A percentile compares a stretch with the other conserved stretches of the same genome.
These are phyloP conservation scores for Haberlea rhodopensis DNA, from an alignment of 257 asterid species.

Conservation along the genomic window DNA sequence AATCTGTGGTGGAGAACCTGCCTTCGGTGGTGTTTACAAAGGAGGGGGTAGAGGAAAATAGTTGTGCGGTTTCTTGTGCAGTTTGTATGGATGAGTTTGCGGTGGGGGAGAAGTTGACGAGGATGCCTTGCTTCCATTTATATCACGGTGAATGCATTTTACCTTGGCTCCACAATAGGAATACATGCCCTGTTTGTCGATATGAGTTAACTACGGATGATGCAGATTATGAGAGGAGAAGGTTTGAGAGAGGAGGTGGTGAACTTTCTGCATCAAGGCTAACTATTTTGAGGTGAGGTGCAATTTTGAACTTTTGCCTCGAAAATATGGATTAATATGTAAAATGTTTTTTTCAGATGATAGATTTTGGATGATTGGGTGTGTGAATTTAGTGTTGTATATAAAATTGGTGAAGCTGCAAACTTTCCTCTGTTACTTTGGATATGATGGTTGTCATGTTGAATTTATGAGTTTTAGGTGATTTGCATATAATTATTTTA, in stretches of 20 bases:
- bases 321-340: conserved; percentile 28
- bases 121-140: conserved; percentile 73
- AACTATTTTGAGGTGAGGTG: conserved; percentile 49
- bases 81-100: conserved; percentile 83
- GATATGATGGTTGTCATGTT: too few species aligned
- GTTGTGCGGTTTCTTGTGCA: conserved; percentile 50
- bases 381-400: conserved; percentile 19
- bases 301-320: conserved; percentile 58
- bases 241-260: conserved; percentile 34
- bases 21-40: conserved; percentile 47
- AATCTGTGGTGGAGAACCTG: conserved; percentile 57
- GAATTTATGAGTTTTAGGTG: too few species aligned
- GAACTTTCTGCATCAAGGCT: conserved; percentile 27
- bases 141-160: conserved; percentile 73
- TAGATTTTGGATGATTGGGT: conserved; percentile 6
- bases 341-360: conserved; percentile 25
- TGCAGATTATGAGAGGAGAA: conserved; percentile 62
- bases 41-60: conserved; percentile 35
- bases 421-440: conserved; percentile 28
- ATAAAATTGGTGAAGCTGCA: conserved; percentile 30
- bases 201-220: conserved; percentile 87
- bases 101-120: conserved; percentile 51
- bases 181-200: conserved; percentile 93
- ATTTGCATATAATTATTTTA: too few species aligned
- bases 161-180: conserved; percentile 72